Base-by-base conservation (phyloP, 305 asterid species). In the Fraxinus paxiana region DNA sequence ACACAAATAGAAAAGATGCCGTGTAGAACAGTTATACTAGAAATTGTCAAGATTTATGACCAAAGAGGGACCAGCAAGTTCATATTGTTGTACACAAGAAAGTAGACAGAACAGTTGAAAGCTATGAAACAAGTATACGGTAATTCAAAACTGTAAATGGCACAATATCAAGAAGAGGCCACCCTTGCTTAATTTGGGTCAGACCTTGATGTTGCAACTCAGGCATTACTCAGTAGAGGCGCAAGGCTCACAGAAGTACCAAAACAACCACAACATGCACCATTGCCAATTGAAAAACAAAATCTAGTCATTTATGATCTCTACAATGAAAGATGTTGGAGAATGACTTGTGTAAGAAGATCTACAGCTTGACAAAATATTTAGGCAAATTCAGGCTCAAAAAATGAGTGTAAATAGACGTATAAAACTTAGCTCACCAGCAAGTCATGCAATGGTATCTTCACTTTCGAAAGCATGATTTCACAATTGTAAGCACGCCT, bases 401-500 rank as follows among this genome's bases (percentile, higher is more conserved):
- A 77, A 77, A 61, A 24, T 63, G 59, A 73, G 76, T 51, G 22
- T 15, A 71, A 76, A 70, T 61, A 84, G 71, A 79, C 56, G 82
- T 30, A 76, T 43, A 72, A 77, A 61, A 73, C 69, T 59, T 75
- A 82, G 84, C 97, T 89, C 90, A 94, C 98, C 96, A 95, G 89
- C 87, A 95, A 87, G 37, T 95, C 98, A 83, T 79, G 91, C 88
- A 93, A 84, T 4, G 98, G 97, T 85, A 90, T 88, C 88, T 93
- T 95, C 88, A 95, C 98, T 89, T 93, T 93, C 65, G 98, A 91
- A 78, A 95, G 94, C 98, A 95, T 93, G 84, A 95, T 95, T 83
- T 95, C 98, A 88, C 98, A 95, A 86, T 95, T 95, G 86, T 91
- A 93, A n/a, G 98, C 98, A 46, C 98, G 94, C 84, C 98, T 90